These are phyloP conservation scores for Talaromyces sp. DNA, from an alignment of 2,329 filamentous ascomycete genomes.

Conservation along the genomic window DNA sequence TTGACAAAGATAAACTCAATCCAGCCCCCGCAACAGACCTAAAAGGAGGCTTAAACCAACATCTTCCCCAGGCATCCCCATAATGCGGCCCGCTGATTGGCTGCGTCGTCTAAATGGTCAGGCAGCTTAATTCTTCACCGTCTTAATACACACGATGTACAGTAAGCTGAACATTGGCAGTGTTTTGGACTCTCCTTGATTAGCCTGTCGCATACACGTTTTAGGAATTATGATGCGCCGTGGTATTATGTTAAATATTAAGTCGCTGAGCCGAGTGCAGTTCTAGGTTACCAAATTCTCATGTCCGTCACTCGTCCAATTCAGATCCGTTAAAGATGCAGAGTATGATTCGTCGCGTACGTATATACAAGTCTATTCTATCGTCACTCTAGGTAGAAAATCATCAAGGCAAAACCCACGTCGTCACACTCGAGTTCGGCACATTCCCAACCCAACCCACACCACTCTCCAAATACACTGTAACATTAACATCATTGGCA, in stretches of 20 bases:
- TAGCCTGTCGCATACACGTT: not conserved
- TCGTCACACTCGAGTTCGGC: slow-evolving; percentile 15
- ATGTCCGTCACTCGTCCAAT: no score
- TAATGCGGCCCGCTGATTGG: slow-evolving; percentile 5
- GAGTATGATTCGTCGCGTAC: not conserved
- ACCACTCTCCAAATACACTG: slow-evolving; percentile 9
- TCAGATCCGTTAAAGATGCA: not conserved
- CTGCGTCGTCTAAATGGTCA: not conserved
- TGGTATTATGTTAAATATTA: not conserved
- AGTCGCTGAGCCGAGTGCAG: not conserved
- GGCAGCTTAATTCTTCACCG: not conserved
- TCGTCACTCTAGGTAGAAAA: not conserved
- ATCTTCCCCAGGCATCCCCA: slow-evolving; percentile 1
- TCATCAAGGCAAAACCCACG: slow-evolving; percentile 15
- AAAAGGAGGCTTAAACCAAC: not conserved
- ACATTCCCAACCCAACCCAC: slow-evolving; percentile 12
- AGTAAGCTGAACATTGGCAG: not conserved
- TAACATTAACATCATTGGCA: slow-evolving; percentile 9
- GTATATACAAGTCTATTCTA: not conserved
- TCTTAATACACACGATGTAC: not conserved
- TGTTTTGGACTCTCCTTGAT: no score
- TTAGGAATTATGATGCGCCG: not conserved
- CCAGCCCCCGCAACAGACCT: not conserved
- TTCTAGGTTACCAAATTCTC: not conserved
- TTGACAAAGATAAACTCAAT: not conserved